phyloP scores from a whole-genome alignment of 805 yeast species.

The Ogataea nitratoaversa region DNA sequence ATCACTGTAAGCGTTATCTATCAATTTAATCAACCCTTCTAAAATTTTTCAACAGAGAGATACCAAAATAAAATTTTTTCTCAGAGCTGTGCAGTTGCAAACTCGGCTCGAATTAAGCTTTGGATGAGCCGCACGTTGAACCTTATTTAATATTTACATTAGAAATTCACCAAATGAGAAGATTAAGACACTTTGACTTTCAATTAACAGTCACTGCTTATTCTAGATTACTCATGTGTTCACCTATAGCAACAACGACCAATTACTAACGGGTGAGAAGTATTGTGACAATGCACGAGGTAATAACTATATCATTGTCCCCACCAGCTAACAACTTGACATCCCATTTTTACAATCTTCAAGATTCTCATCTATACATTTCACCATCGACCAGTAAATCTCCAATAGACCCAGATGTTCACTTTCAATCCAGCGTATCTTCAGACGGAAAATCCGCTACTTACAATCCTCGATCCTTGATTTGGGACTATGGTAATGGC shows the following conservation, averaged over 20 bases:
- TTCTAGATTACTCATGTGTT: too few species aligned
- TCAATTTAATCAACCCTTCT: too few species aligned
- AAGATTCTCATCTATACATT: slow-evolving; percentile 64
- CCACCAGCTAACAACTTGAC: slow-evolving; percentile 70
- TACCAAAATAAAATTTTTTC: not conserved
- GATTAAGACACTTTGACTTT: too few species aligned
- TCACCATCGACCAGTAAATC: slow-evolving; percentile 23
- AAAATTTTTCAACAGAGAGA: not conserved
- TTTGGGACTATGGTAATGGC: slow-evolving; percentile 82
- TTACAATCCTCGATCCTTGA: slow-evolving; percentile 75
- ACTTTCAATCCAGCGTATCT: slow-evolving; percentile 40
- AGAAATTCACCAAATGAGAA: not conserved
- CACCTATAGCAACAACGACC: too few species aligned
- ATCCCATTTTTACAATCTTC: slow-evolving; percentile 78
- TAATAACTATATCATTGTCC: slow-evolving; percentile 68
- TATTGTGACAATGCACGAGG: slow-evolving; percentile 57
- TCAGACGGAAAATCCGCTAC: slow-evolving; percentile 41
- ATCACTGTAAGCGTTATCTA: too few species aligned
- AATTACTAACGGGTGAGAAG: too few species aligned
- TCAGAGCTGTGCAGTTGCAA: not conserved
- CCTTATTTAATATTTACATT: not conserved
- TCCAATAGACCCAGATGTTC: slow-evolving; percentile 41
- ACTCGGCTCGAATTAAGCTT: slow-evolving; percentile 2
- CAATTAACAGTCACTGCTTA: too few species aligned
- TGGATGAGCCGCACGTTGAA: slow-evolving; percentile 13